Percentiles rank a stretch among this genome's conserved stretches.
These are phyloP conservation scores for Diaporthe humulicola DNA, from an alignment of 2,329 filamentous ascomycete species.

Conservation along the genomic window DNA sequence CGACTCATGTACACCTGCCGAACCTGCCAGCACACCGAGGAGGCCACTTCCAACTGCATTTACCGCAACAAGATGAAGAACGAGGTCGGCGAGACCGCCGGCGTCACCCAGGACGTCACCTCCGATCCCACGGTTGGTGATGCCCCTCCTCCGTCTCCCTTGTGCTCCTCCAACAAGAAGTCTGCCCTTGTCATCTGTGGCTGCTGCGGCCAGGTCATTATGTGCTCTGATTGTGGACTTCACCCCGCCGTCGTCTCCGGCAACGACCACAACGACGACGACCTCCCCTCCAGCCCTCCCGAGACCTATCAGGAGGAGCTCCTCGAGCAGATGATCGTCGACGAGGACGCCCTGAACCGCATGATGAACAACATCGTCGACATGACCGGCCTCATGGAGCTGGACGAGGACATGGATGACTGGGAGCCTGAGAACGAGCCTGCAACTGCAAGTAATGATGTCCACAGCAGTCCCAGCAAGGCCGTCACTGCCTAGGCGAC, in stretches of 20 bases:
- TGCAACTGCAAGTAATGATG: neutral
- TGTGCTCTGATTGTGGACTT: conserved; percentile 56
- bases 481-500: conserved; percentile 13
- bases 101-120: conserved; percentile 96
- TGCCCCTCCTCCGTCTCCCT: conserved; percentile 43
- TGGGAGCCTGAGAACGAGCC: conserved; percentile 39
- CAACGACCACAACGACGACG: conserved; percentile 39
- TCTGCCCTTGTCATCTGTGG: conserved; percentile 56
- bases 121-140: conserved; percentile 98
- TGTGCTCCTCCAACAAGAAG: conserved; percentile 26
- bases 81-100: conserved; percentile 92
- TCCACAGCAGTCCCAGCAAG: neutral
- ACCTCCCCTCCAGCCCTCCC: conserved; percentile 33
- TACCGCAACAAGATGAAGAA: conserved; percentile 96
- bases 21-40: conserved; percentile 92
- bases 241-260: conserved; percentile 40
- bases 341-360: conserved; percentile 47
- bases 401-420: conserved; percentile 39
- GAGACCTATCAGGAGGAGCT: conserved; percentile 36
- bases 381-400: conserved; percentile 37
- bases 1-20: conserved; percentile 95
- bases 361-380: conserved; percentile 39
- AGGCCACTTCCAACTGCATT: conserved; percentile 89
- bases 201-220: conserved; percentile 60
- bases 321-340: conserved; percentile 30